These are phyloP conservation scores for Heterobasidion annosum DNA, from an alignment of 1,284 basidiomycete species.

Conservation along the genomic window DNA sequence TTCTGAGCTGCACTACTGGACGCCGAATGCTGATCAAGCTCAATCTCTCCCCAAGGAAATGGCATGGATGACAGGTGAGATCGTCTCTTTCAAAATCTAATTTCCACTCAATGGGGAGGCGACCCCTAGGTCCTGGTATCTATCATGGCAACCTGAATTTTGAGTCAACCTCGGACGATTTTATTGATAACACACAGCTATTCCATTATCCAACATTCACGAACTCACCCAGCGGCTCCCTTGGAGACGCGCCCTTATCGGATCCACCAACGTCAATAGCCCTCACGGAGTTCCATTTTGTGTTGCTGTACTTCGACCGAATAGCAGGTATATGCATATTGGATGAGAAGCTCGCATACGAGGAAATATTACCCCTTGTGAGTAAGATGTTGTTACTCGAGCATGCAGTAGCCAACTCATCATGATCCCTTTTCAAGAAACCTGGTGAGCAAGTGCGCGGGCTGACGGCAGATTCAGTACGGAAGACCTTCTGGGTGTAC, in stretches of 20 bases:
- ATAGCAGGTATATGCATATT: slow-evolving; percentile 76
- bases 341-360: slow-evolving; percentile 78
- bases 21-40: slow-evolving; percentile 60
- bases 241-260: slow-evolving; percentile 13
- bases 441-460: slow-evolving; percentile 65
- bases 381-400: slow-evolving; percentile 14
- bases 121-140: slow-evolving; percentile 60
- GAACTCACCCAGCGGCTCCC: slow-evolving; percentile 16
- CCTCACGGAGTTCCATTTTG: slow-evolving; percentile 89
- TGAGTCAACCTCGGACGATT: slow-evolving; percentile 57
- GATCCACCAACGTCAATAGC: slow-evolving; percentile 65
- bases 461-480: slow-evolving; percentile 75
- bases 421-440: slow-evolving; percentile 37
- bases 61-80: slow-evolving; percentile 85
- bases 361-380: slow-evolving; percentile 78
- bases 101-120: slow-evolving; percentile 7
- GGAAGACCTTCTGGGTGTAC: slow-evolving; percentile 92
- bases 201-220: slow-evolving; percentile 50
- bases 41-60: slow-evolving; percentile 56
- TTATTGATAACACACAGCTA: slow-evolving; percentile 71
- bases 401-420: background rate
- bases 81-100: slow-evolving; percentile 6
- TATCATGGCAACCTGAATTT: slow-evolving; percentile 77
- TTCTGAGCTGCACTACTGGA: slow-evolving; percentile 76
- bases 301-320: slow-evolving; percentile 78